Base-by-base conservation (phyloP, 768 basidiomycete genomes). In the Obba rivulosa region DNA sequence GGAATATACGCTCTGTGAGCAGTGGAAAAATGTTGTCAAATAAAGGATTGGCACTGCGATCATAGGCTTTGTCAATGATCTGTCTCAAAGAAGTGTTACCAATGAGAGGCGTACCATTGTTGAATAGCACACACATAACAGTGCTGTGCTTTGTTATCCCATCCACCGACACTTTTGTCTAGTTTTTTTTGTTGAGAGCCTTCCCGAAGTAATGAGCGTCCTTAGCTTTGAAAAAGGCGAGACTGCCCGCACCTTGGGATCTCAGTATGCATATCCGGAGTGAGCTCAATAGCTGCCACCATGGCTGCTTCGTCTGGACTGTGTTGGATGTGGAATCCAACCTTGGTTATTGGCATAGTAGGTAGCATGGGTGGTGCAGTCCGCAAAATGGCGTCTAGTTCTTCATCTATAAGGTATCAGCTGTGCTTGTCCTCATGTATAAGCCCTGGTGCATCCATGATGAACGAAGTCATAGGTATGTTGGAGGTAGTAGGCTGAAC, bases 81-180 rank as follows among this genome's bases (percentile, higher is more conserved):
- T 98, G 95, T 44, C 95, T 81, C 34, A 98, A 82, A 11, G 96
- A 95, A 1, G 95, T 92, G 68, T 99, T 99, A 49, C 96, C 85
- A 50, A 97, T 93, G 10, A 96, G 95, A 22, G 96, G 96, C 2
- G 95, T 98, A 42, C 96, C 96, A 62, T 98, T 99, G 76, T 99
- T 98, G 58, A 99, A 78, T 45, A 99, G 74, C 20, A 99, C 71
- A 21, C 96, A 85, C 94, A 98, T 97, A 59, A 98, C n/a, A n/a
- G n/a, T 98, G 69, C 98, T 99, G 62, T 94, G 83, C 71, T 98
- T 96, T 71, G 98, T 99, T 82, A 98, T 88, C 72, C 98, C 96
- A 43, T 98, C 96, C 8, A 98, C 87, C 0, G 87, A 82, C 41
- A 97, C 74, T 63, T 87, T 83, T 1, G 85, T 88, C 69, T 98